phyloP scores from a whole-genome alignment of 2,329 filamentous ascomycete species.

The Aspergillus sp. region DNA sequence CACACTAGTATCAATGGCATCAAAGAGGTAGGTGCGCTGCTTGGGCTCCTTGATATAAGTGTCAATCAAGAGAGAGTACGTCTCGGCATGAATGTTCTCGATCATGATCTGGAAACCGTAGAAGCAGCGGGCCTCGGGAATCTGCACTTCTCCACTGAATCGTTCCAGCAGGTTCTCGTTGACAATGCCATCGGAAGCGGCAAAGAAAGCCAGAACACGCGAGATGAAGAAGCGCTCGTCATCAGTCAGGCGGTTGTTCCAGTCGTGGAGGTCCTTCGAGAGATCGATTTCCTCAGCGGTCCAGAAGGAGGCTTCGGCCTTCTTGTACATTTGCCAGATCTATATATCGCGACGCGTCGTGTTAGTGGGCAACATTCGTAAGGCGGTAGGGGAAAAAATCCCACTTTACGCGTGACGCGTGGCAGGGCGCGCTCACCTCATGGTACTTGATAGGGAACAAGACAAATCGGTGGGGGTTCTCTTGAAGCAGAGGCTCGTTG shows the following conservation, averaged over 20 bases:
- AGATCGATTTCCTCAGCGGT: constrained; percentile 99
- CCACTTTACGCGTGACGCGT: constrained; percentile 70
- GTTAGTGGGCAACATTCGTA: constrained; percentile 38
- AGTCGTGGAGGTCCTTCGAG: constrained; percentile 98
- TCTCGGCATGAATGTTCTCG: constrained; percentile 99
- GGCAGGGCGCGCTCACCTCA: constrained; percentile 70
- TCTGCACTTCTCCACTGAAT: constrained; percentile 94
- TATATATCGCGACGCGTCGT: constrained; percentile 50
- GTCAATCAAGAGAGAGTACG: constrained; percentile 97
- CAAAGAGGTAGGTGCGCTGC: constrained; percentile 92
- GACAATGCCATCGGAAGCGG: constrained; percentile 97
- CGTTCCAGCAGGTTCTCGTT: constrained; percentile 99
- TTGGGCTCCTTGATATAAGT: constrained; percentile 98
- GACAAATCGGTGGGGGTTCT: constrained; percentile 95
- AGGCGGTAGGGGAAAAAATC: constrained; percentile 15
- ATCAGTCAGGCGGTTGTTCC: constrained; percentile 95
- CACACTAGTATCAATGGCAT: constrained; percentile 95
- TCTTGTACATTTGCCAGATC: constrained; percentile 99
- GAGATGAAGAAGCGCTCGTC: constrained; percentile 99
- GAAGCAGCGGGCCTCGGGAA: constrained; percentile 98
- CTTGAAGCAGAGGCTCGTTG: constrained; percentile 87
- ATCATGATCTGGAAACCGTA: constrained; percentile 99
- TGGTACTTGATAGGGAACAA: constrained; percentile 99
- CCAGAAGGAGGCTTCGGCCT: constrained; percentile 99
- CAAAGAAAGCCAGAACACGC: constrained; percentile 98